Evolutionary conservation across 1,284 basidiomycete species (phyloP).

Genomic region (Austroboletus sp.): DNA sequence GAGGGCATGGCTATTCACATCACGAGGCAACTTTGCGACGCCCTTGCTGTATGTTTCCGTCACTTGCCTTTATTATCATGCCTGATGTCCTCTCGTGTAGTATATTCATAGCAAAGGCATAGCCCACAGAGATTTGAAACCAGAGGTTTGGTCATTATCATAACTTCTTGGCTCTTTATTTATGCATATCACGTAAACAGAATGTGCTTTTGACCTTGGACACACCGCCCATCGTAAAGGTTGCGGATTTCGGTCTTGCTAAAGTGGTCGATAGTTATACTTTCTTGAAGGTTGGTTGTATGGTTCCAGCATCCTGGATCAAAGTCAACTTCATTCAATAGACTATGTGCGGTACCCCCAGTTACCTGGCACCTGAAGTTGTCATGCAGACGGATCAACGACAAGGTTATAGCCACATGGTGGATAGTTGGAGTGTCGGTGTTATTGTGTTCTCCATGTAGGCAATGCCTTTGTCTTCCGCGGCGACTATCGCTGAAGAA

Average conservation of each 20-base stretch:
- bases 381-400: conserved; percentile 58
- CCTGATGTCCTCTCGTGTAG: conserved; percentile 32
- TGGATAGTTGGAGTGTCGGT: conserved; percentile 91
- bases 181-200: conserved; percentile 27
- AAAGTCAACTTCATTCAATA: conserved; percentile 28
- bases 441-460: conserved; percentile 87
- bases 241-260: conserved; percentile 90
- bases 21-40: conserved; percentile 69
- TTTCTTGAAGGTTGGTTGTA: conserved; percentile 52
- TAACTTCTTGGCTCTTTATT: neutral
- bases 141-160: conserved; percentile 50
- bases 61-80: neutral
- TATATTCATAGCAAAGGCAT: conserved; percentile 72
- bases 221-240: conserved; percentile 62
- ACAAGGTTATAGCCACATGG: conserved; percentile 72
- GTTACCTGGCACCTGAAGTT: conserved; percentile 82
- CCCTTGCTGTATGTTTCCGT: conserved; percentile 48
- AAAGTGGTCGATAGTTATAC: conserved; percentile 76
- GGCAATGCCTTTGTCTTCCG: conserved; percentile 19
- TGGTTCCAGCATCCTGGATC: neutral
- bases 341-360: conserved; percentile 84
- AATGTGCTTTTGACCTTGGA: conserved; percentile 70
- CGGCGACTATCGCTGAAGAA: neutral
- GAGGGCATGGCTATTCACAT: conserved; percentile 57
- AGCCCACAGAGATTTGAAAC: conserved; percentile 87